These are phyloP conservation scores for Gentiana straminea DNA, from an alignment of 257 asterid genomes.

Conservation along the genomic window DNA sequence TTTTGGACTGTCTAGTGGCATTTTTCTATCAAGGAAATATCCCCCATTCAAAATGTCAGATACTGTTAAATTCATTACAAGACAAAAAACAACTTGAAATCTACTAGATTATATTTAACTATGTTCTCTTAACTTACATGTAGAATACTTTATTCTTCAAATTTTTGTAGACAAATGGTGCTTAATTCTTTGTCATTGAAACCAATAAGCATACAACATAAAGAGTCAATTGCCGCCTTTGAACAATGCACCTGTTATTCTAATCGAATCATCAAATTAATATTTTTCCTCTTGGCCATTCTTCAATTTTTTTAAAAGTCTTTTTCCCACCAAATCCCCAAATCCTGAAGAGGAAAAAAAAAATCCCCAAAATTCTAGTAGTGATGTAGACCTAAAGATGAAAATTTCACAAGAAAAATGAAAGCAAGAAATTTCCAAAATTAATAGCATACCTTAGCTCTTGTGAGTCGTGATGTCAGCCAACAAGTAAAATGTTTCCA, in stretches of 20 bases:
- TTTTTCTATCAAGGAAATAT: conserved; percentile 26
- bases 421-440: conserved; percentile 6
- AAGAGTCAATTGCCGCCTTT: conserved; percentile 32
- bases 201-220: conserved; percentile 5
- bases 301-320: neutral
- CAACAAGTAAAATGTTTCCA: neutral
- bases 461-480: neutral
- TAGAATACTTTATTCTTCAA: conserved; percentile 13
- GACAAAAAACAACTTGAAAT: conserved; percentile 9
- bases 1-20: conserved; percentile 55
- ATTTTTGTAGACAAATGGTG: conserved; percentile 12
- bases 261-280: conserved; percentile 16
- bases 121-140: conserved; percentile 21
- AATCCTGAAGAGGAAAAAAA: too few species aligned
- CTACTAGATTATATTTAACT: neutral
- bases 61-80: conserved; percentile 5
- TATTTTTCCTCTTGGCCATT: neutral
- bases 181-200: conserved; percentile 13
- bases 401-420: conserved; percentile 1
- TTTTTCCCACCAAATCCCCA: neutral
- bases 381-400: conserved; percentile 14
- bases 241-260: conserved; percentile 3
- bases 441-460: conserved; percentile 6
- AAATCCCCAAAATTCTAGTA: neutral
- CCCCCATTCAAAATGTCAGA: conserved; percentile 23